Percentiles rank a stretch among this genome's conserved stretches.
Conservation (phyloP, 2,329 filamentous ascomycete genomes). For the Myriangium duriaei region DNA sequence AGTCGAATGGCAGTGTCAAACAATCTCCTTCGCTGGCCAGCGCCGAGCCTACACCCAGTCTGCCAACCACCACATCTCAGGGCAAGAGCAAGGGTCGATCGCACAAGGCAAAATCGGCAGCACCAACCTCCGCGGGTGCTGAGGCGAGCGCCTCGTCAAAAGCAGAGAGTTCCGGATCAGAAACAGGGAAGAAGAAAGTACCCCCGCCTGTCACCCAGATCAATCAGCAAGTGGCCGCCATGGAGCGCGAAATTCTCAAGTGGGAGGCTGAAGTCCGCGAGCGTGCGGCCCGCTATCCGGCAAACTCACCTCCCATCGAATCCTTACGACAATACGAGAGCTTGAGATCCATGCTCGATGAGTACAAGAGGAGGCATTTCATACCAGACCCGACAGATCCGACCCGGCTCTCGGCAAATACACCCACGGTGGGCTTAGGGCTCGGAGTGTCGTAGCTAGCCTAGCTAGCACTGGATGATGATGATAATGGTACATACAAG, state of each 20-base stretch:
- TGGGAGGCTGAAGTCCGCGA: not conserved
- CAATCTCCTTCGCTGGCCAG: not conserved
- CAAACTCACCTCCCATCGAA: not conserved
- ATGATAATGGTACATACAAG: too few relatives aligned
- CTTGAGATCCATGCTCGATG: not conserved
- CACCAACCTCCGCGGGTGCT: not conserved
- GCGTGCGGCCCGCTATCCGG: not conserved
- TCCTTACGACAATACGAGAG: not conserved
- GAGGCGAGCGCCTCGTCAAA: not conserved
- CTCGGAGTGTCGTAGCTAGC: not conserved
- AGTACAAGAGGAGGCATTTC: not conserved
- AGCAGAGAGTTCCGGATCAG: not conserved
- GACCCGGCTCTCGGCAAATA: not conserved
- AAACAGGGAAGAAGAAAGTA: not conserved
- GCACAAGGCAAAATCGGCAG: not conserved
- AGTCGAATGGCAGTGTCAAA: conserved; percentile 13
- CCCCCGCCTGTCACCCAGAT: not conserved
- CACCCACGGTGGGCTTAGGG: not conserved
- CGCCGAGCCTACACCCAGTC: not conserved
- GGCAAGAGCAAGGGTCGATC: not conserved
- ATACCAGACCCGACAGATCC: not conserved
- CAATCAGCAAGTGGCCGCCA: not conserved
- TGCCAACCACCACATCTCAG: not conserved
- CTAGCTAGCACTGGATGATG: too few relatives aligned
- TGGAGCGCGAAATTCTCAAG: not conserved